Evolutionary conservation across 352 stramenopile genomes (phyloP).

Genomic region (Globisporangium echinulatum): DNA sequence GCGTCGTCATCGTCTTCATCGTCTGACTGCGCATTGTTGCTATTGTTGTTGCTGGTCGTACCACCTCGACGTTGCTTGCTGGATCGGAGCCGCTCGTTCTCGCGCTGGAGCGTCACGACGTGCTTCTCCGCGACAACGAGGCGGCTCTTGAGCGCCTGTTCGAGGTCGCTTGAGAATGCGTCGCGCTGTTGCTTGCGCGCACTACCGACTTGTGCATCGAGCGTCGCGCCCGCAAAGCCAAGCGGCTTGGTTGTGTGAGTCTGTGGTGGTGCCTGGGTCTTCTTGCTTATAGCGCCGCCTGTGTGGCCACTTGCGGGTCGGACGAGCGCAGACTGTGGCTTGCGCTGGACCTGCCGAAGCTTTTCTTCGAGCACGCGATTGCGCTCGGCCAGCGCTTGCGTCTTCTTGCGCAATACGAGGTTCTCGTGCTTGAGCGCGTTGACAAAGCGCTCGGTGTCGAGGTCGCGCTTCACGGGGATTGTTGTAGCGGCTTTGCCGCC

Average conservation of each 20-base stretch:
- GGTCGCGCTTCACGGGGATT: conserved; percentile 40
- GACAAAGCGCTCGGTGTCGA: conserved; percentile 81
- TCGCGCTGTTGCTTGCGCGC: conserved; percentile 45
- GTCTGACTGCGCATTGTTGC: conserved; percentile 6
- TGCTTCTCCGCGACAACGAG: conserved; percentile 68
- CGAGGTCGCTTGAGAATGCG: conserved; percentile 46
- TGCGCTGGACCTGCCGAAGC: conserved; percentile 21
- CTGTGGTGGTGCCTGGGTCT: not conserved
- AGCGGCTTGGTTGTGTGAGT: conserved; percentile 1
- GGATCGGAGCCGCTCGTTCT: conserved; percentile 56
- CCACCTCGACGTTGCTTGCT: not conserved
- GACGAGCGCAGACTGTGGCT: conserved; percentile 12
- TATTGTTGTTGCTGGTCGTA: conserved; percentile 30
- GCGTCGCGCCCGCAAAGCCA: conserved; percentile 20
- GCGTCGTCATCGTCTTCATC: conserved; percentile 18
- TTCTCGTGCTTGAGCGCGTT: conserved; percentile 78
- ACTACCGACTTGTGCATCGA: conserved; percentile 37
- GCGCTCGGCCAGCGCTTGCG: conserved; percentile 57
- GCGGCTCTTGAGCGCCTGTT: conserved; percentile 65
- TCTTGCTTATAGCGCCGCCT: conserved; percentile 6
- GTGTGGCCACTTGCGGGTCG: not conserved
- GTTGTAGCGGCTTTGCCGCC: conserved; percentile 12
- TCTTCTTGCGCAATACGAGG: conserved; percentile 61
- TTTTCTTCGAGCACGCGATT: conserved; percentile 65
- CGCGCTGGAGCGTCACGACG: conserved; percentile 52